Evolutionary conservation across 768 basidiomycete genomes (phyloP), one percentile per base, ranked within the genome.

Genomic region (Pulveroboletus sp.): DNA sequence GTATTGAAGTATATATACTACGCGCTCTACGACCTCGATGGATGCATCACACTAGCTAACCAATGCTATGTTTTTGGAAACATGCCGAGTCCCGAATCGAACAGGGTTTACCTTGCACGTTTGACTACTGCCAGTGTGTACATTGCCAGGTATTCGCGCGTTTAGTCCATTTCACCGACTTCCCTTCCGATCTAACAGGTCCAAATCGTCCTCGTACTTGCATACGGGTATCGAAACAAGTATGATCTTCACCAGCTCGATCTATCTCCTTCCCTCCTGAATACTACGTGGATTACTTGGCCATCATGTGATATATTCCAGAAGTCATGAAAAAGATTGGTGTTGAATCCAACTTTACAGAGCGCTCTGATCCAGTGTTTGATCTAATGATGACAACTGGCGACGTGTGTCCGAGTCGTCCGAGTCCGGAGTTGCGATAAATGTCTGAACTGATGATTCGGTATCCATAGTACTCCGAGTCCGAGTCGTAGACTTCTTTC

Each of bases 51-150:
- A 6, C 80, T 81, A 57, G 79, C 79, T 56, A 48, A 72, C 45
- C 75, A 76, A 3, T 86, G 84, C 53, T 81, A 75, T 49, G 75
- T 71, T 19, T 82, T 82, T 0, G 81, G 78, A 1, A 72, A 69
- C 36, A 67, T 70, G n/a, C n/a, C n/a, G n/a, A n/a, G n/a, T 0
- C 33, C 69, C 0, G 57, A 59, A 0, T 82, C 83, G 1, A 69
- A 82, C 52, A 54, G 56, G 14, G 77, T 82, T 21, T 86, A 83
- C 42, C 32, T 7, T 58, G 58, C 1, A 81, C 83, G 0, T 77
- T 80, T 50, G 55, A 78, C 37, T 82, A 77, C 57, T 84, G 82
- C 47, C n/a, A n/a, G n/a, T n/a, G n/a, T n/a, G 84, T 83, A 62
- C 42, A 77, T 64, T 2, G 17, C n/a, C 33, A 21, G 2, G 40